phyloP scores from a whole-genome alignment of 2,329 filamentous ascomycete genomes.

The Chalara sp. region DNA sequence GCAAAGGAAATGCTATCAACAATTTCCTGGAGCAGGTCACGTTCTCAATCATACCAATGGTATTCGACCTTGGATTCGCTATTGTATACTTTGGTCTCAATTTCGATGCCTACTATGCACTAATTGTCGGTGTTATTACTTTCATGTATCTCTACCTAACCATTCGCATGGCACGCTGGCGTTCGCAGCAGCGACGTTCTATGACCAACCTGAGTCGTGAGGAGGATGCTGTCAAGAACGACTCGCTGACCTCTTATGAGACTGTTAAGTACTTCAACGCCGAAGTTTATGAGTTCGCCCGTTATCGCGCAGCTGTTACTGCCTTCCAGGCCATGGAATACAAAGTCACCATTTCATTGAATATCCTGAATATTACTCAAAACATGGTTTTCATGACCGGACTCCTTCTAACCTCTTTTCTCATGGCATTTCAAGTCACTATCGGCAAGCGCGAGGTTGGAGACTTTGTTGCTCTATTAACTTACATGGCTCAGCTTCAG shows the following conservation, averaged over 20 bases:
- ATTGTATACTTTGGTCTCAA: slow-evolving; percentile 71
- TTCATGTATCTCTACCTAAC: slow-evolving; percentile 97
- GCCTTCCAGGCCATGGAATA: slow-evolving; percentile 70
- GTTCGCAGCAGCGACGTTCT: slow-evolving; percentile 81
- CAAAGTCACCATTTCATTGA: slow-evolving; percentile 68
- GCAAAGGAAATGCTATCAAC: slow-evolving; percentile 94
- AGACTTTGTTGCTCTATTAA: slow-evolving; percentile 66
- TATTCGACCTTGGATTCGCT: slow-evolving; percentile 81
- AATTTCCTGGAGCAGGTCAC: slow-evolving; percentile 94
- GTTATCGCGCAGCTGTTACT: slow-evolving; percentile 64
- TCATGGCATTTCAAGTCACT: slow-evolving; percentile 72
- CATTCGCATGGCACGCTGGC: slow-evolving; percentile 89
- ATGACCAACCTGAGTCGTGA: slow-evolving; percentile 95
- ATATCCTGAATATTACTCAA: slow-evolving; percentile 75
- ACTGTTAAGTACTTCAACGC: slow-evolving; percentile 90
- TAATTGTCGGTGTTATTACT: slow-evolving; percentile 83
- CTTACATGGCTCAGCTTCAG: slow-evolving; percentile 75
- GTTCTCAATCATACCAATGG: slow-evolving; percentile 92
- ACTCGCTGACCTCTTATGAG: slow-evolving; percentile 98
- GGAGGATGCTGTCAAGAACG: slow-evolving; percentile 96
- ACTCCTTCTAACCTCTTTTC: slow-evolving; percentile 62
- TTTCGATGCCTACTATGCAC: slow-evolving; percentile 85
- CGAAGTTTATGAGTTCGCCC: slow-evolving; percentile 69
- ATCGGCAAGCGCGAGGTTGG: slow-evolving; percentile 58
- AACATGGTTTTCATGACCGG: slow-evolving; percentile 75